A percentile compares a stretch with the other conserved stretches of the same genome.
Conservation (phyloP, 305 asterid species). For the Fraxinus floribunda region DNA sequence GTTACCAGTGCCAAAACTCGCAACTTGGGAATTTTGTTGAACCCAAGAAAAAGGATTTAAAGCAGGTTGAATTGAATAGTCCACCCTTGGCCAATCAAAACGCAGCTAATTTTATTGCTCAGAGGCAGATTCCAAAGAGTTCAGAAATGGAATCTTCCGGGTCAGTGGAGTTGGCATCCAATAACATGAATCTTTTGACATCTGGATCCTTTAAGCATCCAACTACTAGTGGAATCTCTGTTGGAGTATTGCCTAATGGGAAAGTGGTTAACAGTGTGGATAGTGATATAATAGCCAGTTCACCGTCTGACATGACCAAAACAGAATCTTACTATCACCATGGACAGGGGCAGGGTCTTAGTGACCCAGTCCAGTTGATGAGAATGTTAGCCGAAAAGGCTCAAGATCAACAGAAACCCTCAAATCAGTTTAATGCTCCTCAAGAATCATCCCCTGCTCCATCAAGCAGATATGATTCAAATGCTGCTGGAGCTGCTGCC, state of each 20-base stretch:
- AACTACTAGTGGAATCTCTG: conserved; percentile 37
- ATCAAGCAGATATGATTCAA: conserved; percentile 45
- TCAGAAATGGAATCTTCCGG: conserved; percentile 46
- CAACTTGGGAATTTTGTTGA: conserved; percentile 44
- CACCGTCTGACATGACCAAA: conserved; percentile 39
- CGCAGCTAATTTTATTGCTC: conserved; percentile 33
- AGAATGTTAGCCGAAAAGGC: conserved; percentile 59
- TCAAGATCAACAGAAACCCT: conserved; percentile 56
- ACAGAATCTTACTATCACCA: conserved; percentile 34
- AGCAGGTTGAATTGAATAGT: conserved; percentile 60
- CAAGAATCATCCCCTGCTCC: conserved; percentile 36
- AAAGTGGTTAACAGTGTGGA: conserved; percentile 37
- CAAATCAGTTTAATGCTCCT: conserved; percentile 39
- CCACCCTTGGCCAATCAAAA: conserved; percentile 41
- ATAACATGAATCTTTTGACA: conserved; percentile 38
- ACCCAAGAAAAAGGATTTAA: conserved; percentile 45
- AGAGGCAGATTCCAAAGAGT: conserved; percentile 40
- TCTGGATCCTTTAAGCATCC: conserved; percentile 59
- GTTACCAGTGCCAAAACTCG: conserved; percentile 48
- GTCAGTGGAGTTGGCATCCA: conserved; percentile 42
- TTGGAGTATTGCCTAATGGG: conserved; percentile 55
- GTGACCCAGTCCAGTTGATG: conserved; percentile 77
- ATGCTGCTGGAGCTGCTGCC: conserved; percentile 74
- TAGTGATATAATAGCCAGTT: conserved; percentile 27
- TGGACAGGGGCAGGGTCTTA: conserved; percentile 61